Evolutionary conservation across 306 rosid species (phyloP).

Genomic region (Prunus kanzakura): DNA sequence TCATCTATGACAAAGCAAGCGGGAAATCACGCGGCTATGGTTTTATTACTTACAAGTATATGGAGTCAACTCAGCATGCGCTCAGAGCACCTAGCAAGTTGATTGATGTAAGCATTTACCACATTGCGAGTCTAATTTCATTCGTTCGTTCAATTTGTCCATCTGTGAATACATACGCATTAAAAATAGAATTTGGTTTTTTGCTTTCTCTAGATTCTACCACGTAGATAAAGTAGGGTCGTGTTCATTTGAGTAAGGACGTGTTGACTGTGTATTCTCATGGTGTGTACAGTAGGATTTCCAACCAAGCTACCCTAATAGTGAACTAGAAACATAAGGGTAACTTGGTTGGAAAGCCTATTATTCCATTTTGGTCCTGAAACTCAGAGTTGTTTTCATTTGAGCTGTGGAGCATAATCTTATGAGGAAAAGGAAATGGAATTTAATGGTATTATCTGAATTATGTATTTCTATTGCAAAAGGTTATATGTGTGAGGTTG

Average conservation of each 20-base stretch:
- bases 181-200: neutral
- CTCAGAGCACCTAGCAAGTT: slow-evolving; percentile 72
- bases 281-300: neutral
- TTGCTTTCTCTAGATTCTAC: neutral
- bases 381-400: neutral
- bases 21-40: slow-evolving; percentile 82
- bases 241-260: neutral
- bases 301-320: neutral
- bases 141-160: neutral
- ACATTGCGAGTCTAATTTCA: neutral
- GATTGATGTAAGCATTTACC: slow-evolving; percentile 59
- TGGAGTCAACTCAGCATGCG: slow-evolving; percentile 73
- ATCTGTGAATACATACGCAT: neutral
- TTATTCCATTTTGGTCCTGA: neutral
- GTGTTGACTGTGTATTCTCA: neutral
- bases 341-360: neutral
- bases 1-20: slow-evolving; percentile 58
- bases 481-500: neutral
- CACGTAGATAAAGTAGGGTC: neutral
- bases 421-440: neutral
- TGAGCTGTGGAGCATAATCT: neutral
- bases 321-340: neutral
- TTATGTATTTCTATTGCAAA: neutral
- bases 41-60: slow-evolving; percentile 66
- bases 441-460: neutral